Conservation (phyloP, 805 yeast genomes). For the Candida taoyuanica region DNA sequence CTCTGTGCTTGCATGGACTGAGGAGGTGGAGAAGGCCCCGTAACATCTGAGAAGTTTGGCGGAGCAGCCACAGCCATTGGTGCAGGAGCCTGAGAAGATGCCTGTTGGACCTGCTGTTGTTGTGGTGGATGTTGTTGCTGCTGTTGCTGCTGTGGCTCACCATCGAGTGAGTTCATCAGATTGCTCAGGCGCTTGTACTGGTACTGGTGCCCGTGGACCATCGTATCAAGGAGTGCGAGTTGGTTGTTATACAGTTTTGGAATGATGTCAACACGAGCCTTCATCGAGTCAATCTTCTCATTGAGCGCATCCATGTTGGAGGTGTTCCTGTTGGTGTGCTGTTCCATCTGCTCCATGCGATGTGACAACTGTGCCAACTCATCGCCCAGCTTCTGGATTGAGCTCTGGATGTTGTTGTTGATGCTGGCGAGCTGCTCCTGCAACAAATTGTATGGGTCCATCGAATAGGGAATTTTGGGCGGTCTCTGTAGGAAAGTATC, state of each 20-base stretch:
- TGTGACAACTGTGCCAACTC: conserved; percentile 17
- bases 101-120: background rate
- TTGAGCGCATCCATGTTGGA: conserved; percentile 6
- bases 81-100: no score
- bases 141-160: background rate
- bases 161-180: conserved; percentile 6
- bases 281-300: conserved; percentile 12
- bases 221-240: conserved; percentile 16
- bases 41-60: conserved; percentile 4
- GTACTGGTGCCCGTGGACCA: conserved; percentile 17
- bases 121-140: conserved; percentile 2
- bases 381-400: conserved; percentile 18
- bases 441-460: conserved; percentile 24
- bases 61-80: no score
- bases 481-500: no score
- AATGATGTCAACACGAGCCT: conserved; percentile 11
- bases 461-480: no score
- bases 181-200: conserved; percentile 17
- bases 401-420: conserved; percentile 15
- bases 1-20: conserved; percentile 1
- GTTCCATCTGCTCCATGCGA: conserved; percentile 22
- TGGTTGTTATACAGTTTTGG: conserved; percentile 23
- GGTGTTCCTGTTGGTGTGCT: conserved; percentile 8
- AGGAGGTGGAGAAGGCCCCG: background rate
- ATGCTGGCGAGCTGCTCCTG: conserved; percentile 24